Evolutionary conservation across 495 filamentous ascomycete species (phyloP), one percentile per base, ranked within the genome.

Genomic region (Xylaria telfairii): DNA sequence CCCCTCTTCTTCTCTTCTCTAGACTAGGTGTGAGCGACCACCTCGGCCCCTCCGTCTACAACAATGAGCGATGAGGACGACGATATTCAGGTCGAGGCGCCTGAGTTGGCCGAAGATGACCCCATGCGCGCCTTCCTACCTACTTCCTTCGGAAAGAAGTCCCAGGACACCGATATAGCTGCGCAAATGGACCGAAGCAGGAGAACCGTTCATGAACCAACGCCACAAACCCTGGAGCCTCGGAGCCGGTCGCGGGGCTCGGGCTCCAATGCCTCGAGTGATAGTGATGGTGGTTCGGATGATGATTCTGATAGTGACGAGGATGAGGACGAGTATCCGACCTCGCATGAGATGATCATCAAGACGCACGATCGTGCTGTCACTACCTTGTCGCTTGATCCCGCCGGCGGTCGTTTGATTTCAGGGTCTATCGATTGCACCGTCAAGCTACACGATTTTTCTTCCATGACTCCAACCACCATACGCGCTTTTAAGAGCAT

Each of bases 401-500:
- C 92, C 0, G 90, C 94, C 0, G 96, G 96, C 7, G 89, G 90
- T 34, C 91, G 96, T 74, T 81, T 98, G 73, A 88, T 97, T 32
- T 95, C 92, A 65, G 94, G 93, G 57, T 97, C 94, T 2, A 93
- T 91, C 51, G 96, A 99, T 81, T 95, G 94, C 81, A 93, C 89
- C 1, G 77, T 98, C 66, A 98, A 97, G 76, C 85, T 98, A 26
- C 95, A 97, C 80, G 96, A 99, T 79, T 97, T 99, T 81, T 89
- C 94, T 1, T 92, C 95, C 37, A 95, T 98, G 93, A 98, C 95
- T 0, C 92, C 94, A 0, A 95, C 95, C 4, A 97, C 97, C 0
- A 86, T 98, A 34, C 90, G 94, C 71, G 92, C 96, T 2, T 99
- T 99, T 87, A 93, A 92, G 76, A 93, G 91, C 13, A 86, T 99